Base-by-base conservation (phyloP, 192 early-diverging fungal genomes). In the Backusella macrospora region DNA sequence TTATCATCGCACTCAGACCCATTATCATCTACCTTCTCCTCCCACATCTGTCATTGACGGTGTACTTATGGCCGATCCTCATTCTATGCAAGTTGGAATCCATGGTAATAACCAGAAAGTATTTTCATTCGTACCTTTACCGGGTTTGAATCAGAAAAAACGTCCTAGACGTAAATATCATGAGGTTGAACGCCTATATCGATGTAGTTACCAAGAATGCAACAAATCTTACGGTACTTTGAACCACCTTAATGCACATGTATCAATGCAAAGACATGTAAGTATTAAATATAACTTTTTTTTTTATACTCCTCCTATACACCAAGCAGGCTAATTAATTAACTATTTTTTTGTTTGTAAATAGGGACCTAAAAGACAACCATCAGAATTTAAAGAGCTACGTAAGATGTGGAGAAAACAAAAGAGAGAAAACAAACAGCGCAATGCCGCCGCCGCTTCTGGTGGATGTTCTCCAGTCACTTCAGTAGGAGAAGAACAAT, bases 221-320 rank as follows among this genome's bases (percentile, higher is more conserved):
- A 80, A 80, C 42, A 89, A 89, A 71, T 76, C 83, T 16, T 89
- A 89, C 65, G 87, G 87, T 6, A 89, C 87, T 3, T 71, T 89
- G 3, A 89, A 87, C 69, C 87, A 89, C 52, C 76, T 89, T 18
- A 89, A 89, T 62, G 82, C 86, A 38, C 87, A 89, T 74, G 83
- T 89, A 9, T 74, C 71, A n/a, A 87, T 87, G 86, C 87, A 89
- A 72, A 83, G 81, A 55, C 87, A 89, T 70, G 87, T 75, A 75
- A 85, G 55, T 80, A 59, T 59, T 18, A 76, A 6, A 85, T 84
- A 45, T 81, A 79, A 21, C 29, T 34, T 34, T 34, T 34, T 34
- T 76, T 26, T 46, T 52, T 21, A 59, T 10, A 59, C 52, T 59
- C 52, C 52, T 59, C 12, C 76, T 75, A 59, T 59, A 59, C 52